Conservation (phyloP, 2,329 filamentous ascomycete genomes). For the Xylariaceae sp. region DNA sequence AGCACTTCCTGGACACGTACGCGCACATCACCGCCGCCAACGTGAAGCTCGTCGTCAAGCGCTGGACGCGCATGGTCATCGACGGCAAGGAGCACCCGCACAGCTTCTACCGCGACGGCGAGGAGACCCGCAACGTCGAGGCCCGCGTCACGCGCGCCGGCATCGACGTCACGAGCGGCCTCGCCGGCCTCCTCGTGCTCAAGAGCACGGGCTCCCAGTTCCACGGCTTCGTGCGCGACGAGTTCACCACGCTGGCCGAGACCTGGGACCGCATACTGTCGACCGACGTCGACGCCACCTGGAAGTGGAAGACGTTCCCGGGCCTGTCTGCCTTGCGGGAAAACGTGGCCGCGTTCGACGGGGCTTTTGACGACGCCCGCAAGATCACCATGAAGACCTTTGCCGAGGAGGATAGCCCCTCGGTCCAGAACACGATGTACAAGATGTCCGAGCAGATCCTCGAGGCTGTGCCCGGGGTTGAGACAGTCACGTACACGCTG, state of each 20-base stretch:
- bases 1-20: conserved; percentile 89
- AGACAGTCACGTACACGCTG: conserved; percentile 77
- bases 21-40: conserved; percentile 84
- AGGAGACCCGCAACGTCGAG: conserved; percentile 84
- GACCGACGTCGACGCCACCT: conserved; percentile 85
- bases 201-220: conserved; percentile 98
- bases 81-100: conserved; percentile 92
- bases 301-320: conserved; percentile 80
- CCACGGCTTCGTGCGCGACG: conserved; percentile 90
- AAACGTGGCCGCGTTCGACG: conserved; percentile 70
- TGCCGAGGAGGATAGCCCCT: conserved; percentile 86
- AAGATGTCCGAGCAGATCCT: conserved; percentile 94
- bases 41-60: conserved; percentile 79
- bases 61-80: conserved; percentile 87
- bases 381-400: conserved; percentile 89
- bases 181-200: conserved; percentile 82
- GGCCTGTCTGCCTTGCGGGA: conserved; percentile 68
- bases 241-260: conserved; percentile 88
- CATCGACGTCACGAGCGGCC: conserved; percentile 75
- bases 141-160: conserved; percentile 70
- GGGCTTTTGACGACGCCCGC: conserved; percentile 76
- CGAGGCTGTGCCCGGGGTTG: conserved; percentile 69
- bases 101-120: conserved; percentile 88
- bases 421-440: conserved; percentile 98
- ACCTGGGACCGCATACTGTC: conserved; percentile 94